Evolutionary conservation across 108 stramenopile genomes (phyloP).

Genomic region (Skeletonema marinoi): DNA sequence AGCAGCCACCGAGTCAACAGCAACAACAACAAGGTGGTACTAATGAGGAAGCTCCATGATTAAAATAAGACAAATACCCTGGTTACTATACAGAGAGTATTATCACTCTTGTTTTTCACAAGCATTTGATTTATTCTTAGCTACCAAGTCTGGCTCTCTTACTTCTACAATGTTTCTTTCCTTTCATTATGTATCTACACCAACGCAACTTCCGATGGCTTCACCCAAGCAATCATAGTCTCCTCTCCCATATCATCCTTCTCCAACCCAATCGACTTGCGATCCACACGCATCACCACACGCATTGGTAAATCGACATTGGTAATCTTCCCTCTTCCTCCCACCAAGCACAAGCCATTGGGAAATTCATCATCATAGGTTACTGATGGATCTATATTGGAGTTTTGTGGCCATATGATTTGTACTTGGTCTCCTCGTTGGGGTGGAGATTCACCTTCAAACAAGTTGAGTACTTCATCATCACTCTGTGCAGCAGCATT

Average conservation of each 20-base stretch:
- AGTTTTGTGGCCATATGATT: conserved; percentile 28
- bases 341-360: conserved; percentile 38
- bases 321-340: conserved; percentile 29
- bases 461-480: conserved; percentile 18
- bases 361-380: conserved; percentile 45
- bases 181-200: too few relatives aligned
- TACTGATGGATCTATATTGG: conserved; percentile 15
- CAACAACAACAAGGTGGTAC: too few relatives aligned
- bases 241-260: conserved; percentile 4
- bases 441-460: conserved; percentile 21
- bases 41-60: too few relatives aligned
- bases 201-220: not conserved
- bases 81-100: too few relatives aligned
- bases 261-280: conserved; percentile 30
- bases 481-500: too few relatives aligned
- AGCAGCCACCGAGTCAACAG: too few relatives aligned
- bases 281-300: conserved; percentile 37
- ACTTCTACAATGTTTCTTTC: too few relatives aligned
- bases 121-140: too few relatives aligned
- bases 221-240: conserved; percentile 47
- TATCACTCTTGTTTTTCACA: too few relatives aligned
- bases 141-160: too few relatives aligned
- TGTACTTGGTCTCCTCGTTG: conserved; percentile 19
- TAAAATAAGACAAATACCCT: too few relatives aligned
- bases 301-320: conserved; percentile 42